Evolutionary conservation across 306 rosid species (phyloP), one percentile per base, ranked within the genome.

Genomic region (Trifolium pratense): DNA sequence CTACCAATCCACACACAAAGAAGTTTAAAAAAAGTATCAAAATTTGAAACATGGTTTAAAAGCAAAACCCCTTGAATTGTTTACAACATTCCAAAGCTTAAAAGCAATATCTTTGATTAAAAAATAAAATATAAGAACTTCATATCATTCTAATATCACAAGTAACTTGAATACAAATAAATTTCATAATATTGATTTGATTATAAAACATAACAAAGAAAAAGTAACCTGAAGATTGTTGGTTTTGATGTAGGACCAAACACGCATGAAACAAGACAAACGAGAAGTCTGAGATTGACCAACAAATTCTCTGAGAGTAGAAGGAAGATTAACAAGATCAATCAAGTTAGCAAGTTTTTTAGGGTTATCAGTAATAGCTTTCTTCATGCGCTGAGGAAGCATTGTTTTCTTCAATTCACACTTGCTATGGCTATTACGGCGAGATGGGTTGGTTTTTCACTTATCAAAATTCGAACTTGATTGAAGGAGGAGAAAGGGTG

Each of bases 181-280:
- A 61, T 17, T 52, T 40, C 5, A 61, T 23, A 40, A 63, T 58
- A 25, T 18, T 18, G 36, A 29, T 4, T 29, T 29, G 6, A 29
- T 29, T 4, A 29, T 4, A 29, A 29, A 29, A 29, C 4, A 29
- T 29, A 29, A 29, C 4, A 29, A 29, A 29, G 32, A 2, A 16
- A 26, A 29, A 13, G 17, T 18, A 84, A 93, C 98, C 96, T 93
- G 97, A 10, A 91, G 96, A 76, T 89, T 86, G 29, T 91, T 85
- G 80, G 89, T 82, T 87, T 91, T 93, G 89, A 93, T 84, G 80
- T 93, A 88, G 17, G 96, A 88, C 98, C 98, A 93, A 61, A 93
- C 90, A 29, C 68, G 78, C 78, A 52, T 65, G 80, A 91, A 93
- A 68, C 98, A 93, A 9, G 88, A 89, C 12, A 93, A 81, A 13